These are phyloP conservation scores for Carallia pectinifolia DNA, from an alignment of 345 rosid species.

Conservation along the genomic window DNA sequence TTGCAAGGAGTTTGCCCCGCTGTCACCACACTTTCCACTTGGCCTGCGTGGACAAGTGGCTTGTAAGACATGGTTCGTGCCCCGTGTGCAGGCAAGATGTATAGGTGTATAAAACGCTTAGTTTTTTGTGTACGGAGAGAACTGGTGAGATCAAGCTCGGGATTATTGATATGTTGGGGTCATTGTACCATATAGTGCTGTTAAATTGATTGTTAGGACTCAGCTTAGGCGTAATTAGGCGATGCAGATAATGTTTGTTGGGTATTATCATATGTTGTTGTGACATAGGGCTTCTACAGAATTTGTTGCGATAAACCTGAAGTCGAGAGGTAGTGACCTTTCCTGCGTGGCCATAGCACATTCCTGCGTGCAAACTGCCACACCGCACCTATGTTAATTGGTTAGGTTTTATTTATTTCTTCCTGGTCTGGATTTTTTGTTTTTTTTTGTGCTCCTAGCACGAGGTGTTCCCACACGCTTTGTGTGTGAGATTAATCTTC, in stretches of 20 bases:
- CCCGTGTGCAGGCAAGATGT: conserved; percentile 72
- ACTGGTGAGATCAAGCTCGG: background rate
- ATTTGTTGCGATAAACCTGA: too few relatives aligned
- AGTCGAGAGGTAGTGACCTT: too few relatives aligned
- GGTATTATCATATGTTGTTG: too few relatives aligned
- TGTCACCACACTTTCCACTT: conserved; percentile 73
- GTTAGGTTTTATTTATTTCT: too few relatives aligned
- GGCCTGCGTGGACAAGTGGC: conserved; percentile 86
- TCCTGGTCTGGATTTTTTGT: too few relatives aligned
- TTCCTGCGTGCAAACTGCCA: too few relatives aligned
- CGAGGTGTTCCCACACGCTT: too few relatives aligned
- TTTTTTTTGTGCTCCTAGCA: too few relatives aligned
- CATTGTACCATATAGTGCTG: background rate
- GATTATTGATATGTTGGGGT: background rate
- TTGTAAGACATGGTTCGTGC: conserved; percentile 64
- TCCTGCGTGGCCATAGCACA: too few relatives aligned
- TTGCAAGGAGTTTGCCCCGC: conserved; percentile 59
- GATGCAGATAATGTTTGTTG: background rate
- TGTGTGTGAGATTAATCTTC: too few relatives aligned
- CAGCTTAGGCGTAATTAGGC: background rate
- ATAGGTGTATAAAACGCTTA: conserved; percentile 20
- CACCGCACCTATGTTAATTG: too few relatives aligned
- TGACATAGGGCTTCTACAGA: background rate
- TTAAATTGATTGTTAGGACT: background rate
- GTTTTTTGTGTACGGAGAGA: background rate